These are phyloP conservation scores for Petunia hybrid DNA, from an alignment of 305 asterid species.

Conservation along the genomic window DNA sequence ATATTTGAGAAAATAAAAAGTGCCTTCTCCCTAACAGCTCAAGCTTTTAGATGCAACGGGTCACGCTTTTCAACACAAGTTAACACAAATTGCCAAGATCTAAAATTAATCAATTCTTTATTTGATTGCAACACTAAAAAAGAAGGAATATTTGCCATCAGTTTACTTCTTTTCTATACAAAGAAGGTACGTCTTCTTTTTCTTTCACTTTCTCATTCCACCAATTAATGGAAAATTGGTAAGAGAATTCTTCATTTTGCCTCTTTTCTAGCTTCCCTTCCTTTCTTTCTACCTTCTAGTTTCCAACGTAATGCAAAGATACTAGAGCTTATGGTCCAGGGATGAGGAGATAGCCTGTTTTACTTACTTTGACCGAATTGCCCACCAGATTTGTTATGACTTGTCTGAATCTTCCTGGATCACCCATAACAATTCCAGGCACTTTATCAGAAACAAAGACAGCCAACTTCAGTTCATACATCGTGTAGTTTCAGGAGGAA, in stretches of 20 bases:
- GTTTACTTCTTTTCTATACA: conserved; percentile 17
- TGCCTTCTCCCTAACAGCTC: too few relatives aligned
- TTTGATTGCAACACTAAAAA: background rate
- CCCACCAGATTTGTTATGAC: conserved; percentile 94
- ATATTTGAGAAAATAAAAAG: too few relatives aligned
- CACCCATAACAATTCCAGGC: conserved; percentile 87
- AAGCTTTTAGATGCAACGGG: too few relatives aligned
- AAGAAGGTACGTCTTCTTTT: conserved; percentile 15
- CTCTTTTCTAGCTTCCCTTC: background rate
- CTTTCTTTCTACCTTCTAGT: conserved; percentile 1
- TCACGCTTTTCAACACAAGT: background rate
- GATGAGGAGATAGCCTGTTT: conserved; percentile 24
- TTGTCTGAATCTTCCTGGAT: conserved; percentile 96
- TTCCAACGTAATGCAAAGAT: background rate
- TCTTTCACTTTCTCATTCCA: background rate
- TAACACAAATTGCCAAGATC: background rate
- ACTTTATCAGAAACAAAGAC: conserved; percentile 91
- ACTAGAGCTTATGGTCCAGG: conserved; percentile 4
- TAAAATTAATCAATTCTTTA: background rate
- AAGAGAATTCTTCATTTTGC: conserved; percentile 1
- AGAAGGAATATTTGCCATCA: conserved; percentile 8
- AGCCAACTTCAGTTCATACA: conserved; percentile 69
- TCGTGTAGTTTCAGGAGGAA: conserved; percentile 7
- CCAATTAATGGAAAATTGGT: conserved; percentile 8
- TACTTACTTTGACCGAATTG: conserved; percentile 94